These are phyloP conservation scores for Pseudogymnoascus sp. DNA, from an alignment of 2,329 filamentous ascomycete species.

Conservation along the genomic window DNA sequence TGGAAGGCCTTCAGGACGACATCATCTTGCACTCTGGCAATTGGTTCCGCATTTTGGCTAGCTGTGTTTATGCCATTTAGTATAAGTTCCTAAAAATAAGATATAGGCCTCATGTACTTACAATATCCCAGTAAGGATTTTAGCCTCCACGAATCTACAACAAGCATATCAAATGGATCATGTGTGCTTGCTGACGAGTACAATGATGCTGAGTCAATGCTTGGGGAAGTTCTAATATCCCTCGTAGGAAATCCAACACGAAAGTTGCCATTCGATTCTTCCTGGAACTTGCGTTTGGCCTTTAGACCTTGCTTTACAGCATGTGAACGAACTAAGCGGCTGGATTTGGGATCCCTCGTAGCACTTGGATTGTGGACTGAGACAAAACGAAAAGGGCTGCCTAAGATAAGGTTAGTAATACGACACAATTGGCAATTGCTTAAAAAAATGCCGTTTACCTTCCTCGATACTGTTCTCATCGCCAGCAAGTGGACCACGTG, in stretches of 20 bases:
- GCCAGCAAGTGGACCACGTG: no score
- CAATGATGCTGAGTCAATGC: neutral
- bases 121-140: constrained; percentile 17
- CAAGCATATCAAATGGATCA: constrained; percentile 22
- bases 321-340: constrained; percentile 19
- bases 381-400: no score
- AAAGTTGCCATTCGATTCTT: constrained; percentile 24
- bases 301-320: constrained; percentile 25
- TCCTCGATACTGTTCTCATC: no score
- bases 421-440: no score
- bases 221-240: constrained; percentile 9
- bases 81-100: constrained; percentile 10
- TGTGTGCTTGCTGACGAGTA: neutral
- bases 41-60: constrained; percentile 27
- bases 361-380: no score
- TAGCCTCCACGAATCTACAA: constrained; percentile 20
- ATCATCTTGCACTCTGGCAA: constrained; percentile 33
- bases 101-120: constrained; percentile 13
- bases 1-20: constrained; percentile 31
- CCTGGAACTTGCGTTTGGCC: constrained; percentile 25
- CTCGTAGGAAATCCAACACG: constrained; percentile 10
- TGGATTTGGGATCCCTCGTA: no score
- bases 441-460: no score
- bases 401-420: no score
- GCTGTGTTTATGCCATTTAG: constrained; percentile 20